These are phyloP conservation scores for Selaginella moellendorffii DNA, from an alignment of 75 land plant species.

Conservation along the genomic window DNA sequence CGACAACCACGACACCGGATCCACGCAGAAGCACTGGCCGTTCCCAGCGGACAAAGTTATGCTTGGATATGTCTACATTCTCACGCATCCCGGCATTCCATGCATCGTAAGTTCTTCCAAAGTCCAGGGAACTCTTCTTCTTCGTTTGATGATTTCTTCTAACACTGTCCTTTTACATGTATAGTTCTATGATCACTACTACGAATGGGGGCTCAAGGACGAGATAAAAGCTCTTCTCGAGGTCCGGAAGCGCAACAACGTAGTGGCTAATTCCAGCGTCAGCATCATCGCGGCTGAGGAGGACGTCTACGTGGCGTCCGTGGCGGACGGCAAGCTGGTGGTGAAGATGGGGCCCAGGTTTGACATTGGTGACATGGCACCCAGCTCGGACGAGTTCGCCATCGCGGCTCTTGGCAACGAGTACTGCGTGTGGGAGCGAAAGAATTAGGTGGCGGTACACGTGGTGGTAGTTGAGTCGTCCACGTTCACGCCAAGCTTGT, in stretches of 20 bases:
- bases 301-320: constrained; percentile 40
- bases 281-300: constrained; percentile 52
- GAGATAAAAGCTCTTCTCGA: constrained; percentile 12
- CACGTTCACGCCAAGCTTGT: too few species aligned
- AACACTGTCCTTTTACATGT: too few species aligned
- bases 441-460: too few species aligned
- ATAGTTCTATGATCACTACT: constrained; percentile 38
- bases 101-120: constrained; percentile 45
- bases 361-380: constrained; percentile 43
- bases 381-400: constrained; percentile 29
- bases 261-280: constrained; percentile 34
- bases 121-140: too few species aligned
- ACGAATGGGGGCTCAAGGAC: constrained; percentile 16
- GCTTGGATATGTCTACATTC: constrained; percentile 53
- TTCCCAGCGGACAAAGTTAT: constrained; percentile 48
- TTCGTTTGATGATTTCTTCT: too few species aligned
- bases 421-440: constrained; percentile 65
- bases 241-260: constrained; percentile 25
- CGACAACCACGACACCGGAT: constrained; percentile 73
- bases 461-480: too few species aligned
- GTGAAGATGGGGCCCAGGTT: constrained; percentile 30
- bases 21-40: constrained; percentile 57
- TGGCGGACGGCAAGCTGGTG: constrained; percentile 24
- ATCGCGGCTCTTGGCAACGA: constrained; percentile 43
- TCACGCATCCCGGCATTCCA: constrained; percentile 65